Conservation (phyloP, 768 basidiomycete genomes). For the Tylopilus plumbeoviolaceoides region DNA sequence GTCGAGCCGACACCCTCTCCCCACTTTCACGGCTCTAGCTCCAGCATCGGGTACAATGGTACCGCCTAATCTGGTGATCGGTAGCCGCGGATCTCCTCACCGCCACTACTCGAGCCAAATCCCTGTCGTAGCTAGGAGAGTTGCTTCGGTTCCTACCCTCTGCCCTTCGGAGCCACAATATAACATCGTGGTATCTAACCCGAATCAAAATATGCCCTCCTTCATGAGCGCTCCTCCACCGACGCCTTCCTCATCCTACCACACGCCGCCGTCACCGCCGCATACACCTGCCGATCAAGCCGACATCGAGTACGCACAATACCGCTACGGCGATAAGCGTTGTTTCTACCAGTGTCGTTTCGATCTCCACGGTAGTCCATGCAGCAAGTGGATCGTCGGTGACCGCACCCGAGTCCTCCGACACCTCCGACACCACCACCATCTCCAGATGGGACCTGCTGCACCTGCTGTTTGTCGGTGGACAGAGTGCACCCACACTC, state of each 20-base stretch:
- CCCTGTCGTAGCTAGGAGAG: background rate
- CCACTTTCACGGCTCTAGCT: background rate
- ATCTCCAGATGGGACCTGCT: conserved; percentile 13
- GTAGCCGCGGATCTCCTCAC: background rate
- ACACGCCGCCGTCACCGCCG: background rate
- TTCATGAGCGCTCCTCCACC: background rate
- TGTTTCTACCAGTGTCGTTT: conserved; percentile 27
- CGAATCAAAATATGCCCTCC: conserved; percentile 3
- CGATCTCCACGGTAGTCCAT: conserved; percentile 20
- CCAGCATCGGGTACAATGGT: background rate
- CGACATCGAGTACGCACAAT: conserved; percentile 22
- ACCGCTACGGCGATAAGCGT: conserved; percentile 15
- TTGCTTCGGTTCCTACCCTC: background rate
- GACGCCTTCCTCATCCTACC: background rate
- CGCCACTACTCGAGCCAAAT: background rate
- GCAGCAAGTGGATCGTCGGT: conserved; percentile 25
- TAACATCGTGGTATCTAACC: background rate
- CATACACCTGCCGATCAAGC: conserved; percentile 8
- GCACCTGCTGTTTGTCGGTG: conserved; percentile 19
- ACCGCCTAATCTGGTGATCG: background rate
- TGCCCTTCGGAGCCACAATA: background rate
- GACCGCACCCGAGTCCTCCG: conserved; percentile 23
- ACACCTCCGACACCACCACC: conserved; percentile 27
- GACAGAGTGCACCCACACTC: conserved; percentile 21
- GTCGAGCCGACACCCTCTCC: background rate